phyloP scores from a whole-genome alignment of 148 eudicot species.

The Vaccinium corymbosum region DNA sequence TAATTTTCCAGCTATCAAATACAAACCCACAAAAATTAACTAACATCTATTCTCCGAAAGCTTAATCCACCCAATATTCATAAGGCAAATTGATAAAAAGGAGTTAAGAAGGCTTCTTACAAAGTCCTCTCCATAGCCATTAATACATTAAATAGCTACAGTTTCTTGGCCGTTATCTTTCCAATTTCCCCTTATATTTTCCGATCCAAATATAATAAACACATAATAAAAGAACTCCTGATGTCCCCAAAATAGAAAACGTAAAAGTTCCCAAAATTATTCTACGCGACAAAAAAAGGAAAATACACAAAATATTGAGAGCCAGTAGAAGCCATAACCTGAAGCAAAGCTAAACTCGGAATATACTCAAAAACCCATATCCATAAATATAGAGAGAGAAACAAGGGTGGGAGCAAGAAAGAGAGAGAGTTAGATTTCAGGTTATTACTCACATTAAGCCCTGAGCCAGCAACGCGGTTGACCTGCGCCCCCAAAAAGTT shows the following conservation, averaged over 20 bases:
- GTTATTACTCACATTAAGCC: background rate
- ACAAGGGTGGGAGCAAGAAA: background rate
- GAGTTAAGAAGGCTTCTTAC: background rate
- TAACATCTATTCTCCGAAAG: background rate
- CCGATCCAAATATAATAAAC: background rate
- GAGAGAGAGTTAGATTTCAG: background rate
- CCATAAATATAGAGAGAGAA: background rate
- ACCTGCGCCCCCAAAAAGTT: background rate
- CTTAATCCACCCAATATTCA: constrained; percentile 3
- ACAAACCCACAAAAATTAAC: background rate
- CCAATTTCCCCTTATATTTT: background rate
- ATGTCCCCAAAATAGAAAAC: background rate
- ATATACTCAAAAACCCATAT: background rate
- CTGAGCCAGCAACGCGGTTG: background rate
- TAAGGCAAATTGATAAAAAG: background rate
- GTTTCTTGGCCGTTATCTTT: background rate
- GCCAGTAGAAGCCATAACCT: background rate
- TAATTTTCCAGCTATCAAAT: background rate
- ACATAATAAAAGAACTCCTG: background rate
- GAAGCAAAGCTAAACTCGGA: constrained; percentile 8
- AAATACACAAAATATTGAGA: background rate
- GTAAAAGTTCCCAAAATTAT: background rate
- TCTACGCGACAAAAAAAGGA: background rate
- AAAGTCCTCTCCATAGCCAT: background rate
- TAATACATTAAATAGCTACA: background rate